Percentiles rank a stretch among this genome's conserved stretches.
Evolutionary conservation across 2,329 filamentous ascomycete genomes (phyloP).

Genomic region (Penicillium sp.): DNA sequence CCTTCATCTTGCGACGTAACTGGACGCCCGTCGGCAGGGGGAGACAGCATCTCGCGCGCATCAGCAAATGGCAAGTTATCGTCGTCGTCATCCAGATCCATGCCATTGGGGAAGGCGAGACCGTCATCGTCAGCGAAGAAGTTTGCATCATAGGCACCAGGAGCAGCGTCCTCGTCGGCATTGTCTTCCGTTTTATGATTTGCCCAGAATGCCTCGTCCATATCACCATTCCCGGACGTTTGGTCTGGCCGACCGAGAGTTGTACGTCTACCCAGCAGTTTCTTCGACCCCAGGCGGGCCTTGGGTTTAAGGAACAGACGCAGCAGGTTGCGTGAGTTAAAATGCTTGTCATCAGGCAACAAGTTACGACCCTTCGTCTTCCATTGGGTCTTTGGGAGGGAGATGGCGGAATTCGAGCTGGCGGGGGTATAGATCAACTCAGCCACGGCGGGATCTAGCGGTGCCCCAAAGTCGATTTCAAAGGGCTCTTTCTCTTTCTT

Average conservation of each 20-base stretch:
- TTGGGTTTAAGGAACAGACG: conserved; percentile 93
- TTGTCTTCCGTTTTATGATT: conserved; percentile 55
- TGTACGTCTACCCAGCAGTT: conserved; percentile 48
- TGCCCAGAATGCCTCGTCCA: conserved; percentile 97
- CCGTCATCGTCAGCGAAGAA: conserved; percentile 79
- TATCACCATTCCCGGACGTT: conserved; percentile 64
- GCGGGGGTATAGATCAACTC: conserved; percentile 79
- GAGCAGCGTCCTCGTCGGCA: conserved; percentile 54
- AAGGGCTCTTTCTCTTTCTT: conserved; percentile 96
- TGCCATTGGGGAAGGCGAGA: conserved; percentile 44
- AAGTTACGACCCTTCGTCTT: conserved; percentile 89
- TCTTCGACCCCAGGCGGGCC: conserved; percentile 69
- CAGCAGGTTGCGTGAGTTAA: conserved; percentile 86
- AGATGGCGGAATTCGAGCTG: conserved; percentile 73
- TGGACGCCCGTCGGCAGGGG: conserved; percentile 33
- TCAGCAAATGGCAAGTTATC: conserved; percentile 48
- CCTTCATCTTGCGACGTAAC: conserved; percentile 33
- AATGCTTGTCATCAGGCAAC: conserved; percentile 95
- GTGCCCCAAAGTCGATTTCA: conserved; percentile 80
- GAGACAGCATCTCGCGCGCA: conserved; percentile 47
- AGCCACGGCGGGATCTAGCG: conserved; percentile 65
- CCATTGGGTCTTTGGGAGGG: conserved; percentile 89
- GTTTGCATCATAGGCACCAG: conserved; percentile 88
- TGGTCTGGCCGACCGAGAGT: conserved; percentile 43
- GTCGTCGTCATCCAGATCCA: conserved; percentile 46